phyloP scores from a whole-genome alignment of 176 grass and related monocot species.

The Oryza longistaminata region DNA sequence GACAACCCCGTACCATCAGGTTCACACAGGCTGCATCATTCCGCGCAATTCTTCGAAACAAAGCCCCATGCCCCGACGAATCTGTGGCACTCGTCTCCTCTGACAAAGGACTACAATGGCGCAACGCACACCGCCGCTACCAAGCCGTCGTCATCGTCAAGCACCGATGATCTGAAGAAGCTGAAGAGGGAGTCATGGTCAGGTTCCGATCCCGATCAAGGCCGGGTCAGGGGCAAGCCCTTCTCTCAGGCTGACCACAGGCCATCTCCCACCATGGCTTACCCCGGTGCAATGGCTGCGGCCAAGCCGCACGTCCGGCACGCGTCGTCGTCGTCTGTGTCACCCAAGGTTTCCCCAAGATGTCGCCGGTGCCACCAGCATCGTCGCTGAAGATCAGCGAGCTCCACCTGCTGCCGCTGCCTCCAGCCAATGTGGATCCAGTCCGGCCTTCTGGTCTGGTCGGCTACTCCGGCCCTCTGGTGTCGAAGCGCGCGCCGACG shows the following conservation, averaged over 20 bases:
- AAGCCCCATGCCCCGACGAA: slow-evolving; percentile 33
- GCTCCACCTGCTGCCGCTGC: slow-evolving; percentile 83
- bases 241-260: slow-evolving; percentile 41
- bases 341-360: slow-evolving; percentile 39
- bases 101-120: slow-evolving; percentile 40
- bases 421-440: slow-evolving; percentile 50
- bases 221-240: slow-evolving; percentile 46
- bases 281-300: slow-evolving; percentile 27
- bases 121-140: slow-evolving; percentile 47
- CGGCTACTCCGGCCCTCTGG: slow-evolving; percentile 82
- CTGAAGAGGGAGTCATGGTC: slow-evolving; percentile 66
- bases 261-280: slow-evolving; percentile 20
- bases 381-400: slow-evolving; percentile 69
- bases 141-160: slow-evolving; percentile 51
- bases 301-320: slow-evolving; percentile 31
- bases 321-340: slow-evolving; percentile 34
- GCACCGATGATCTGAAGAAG: slow-evolving; percentile 43
- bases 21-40: slow-evolving; percentile 41
- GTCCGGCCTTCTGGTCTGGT: slow-evolving; percentile 56
- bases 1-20: slow-evolving; percentile 17
- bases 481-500: slow-evolving; percentile 45
- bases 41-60: slow-evolving; percentile 43
- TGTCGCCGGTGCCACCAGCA: slow-evolving; percentile 46
- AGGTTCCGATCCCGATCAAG: slow-evolving; percentile 67
- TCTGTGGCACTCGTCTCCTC: slow-evolving; percentile 57